These are phyloP conservation scores for Sphagnum fallax DNA, from an alignment of 228 moss, liverwort and hornwort species.

Conservation along the genomic window DNA sequence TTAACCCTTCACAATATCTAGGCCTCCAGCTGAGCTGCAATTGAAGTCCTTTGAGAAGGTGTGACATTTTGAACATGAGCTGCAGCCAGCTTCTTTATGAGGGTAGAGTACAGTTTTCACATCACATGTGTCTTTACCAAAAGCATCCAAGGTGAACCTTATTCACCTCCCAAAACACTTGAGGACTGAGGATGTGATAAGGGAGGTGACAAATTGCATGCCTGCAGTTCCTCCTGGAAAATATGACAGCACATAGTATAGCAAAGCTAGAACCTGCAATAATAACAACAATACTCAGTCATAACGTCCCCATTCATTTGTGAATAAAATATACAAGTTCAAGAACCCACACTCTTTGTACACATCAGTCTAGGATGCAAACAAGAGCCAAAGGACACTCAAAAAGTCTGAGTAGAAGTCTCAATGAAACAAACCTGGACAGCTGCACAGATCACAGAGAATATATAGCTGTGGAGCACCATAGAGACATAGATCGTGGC, in stretches of 20 bases:
- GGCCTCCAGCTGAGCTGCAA: too few species aligned
- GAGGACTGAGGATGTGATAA: conserved; percentile 57
- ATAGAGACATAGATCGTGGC: conserved; percentile 62
- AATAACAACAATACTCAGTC: neutral
- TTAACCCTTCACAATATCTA: too few species aligned
- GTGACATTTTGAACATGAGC: too few species aligned
- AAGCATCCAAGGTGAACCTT: neutral
- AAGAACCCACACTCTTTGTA: neutral
- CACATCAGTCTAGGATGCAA: too few species aligned
- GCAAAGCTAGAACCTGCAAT: conserved; percentile 73
- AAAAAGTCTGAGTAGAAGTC: too few species aligned
- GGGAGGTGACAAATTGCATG: conserved; percentile 82
- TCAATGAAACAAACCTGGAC: conserved; percentile 28
- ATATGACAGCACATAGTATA: conserved; percentile 93
- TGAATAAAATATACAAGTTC: neutral
- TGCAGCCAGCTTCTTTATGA: too few species aligned
- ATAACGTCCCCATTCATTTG: neutral
- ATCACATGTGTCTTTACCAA: too few species aligned
- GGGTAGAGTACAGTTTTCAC: too few species aligned
- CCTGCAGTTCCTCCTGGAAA: conserved; percentile 98
- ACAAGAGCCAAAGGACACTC: too few species aligned
- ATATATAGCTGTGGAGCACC: conserved; percentile 58
- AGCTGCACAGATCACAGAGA: conserved; percentile 39
- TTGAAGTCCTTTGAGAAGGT: too few species aligned
- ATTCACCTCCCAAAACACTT: conserved; percentile 60